Percentiles rank a stretch among this genome's conserved stretches.
Conservation (phyloP, 2,329 filamentous ascomycete genomes). For the Phaeoacremonium minimum region DNA sequence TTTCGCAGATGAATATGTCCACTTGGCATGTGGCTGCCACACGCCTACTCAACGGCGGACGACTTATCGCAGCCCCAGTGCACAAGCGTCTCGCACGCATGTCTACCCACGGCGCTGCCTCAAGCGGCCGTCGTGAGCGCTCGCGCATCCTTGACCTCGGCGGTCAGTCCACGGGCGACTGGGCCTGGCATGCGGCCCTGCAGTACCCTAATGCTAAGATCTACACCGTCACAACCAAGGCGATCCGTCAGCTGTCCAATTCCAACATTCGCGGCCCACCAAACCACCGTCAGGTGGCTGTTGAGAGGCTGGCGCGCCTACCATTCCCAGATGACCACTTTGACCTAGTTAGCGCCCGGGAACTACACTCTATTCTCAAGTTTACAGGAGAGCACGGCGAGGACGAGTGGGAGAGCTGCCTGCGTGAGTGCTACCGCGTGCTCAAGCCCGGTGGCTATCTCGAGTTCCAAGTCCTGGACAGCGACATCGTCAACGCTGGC, state of each 20-base stretch:
- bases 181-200: conserved; percentile 90
- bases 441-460: conserved; percentile 91
- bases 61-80: conserved; percentile 59
- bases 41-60: conserved; percentile 60
- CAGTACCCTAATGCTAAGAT: conserved; percentile 83
- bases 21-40: conserved; percentile 59
- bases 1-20: conserved; percentile 62
- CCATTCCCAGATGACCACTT: conserved; percentile 86
- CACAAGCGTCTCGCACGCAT: conserved; percentile 56
- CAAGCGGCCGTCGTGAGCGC: conserved; percentile 41
- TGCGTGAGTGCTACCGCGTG: conserved; percentile 83
- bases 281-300: conserved; percentile 82
- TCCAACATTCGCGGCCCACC: conserved; percentile 74
- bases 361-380: conserved; percentile 81
- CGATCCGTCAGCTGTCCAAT: conserved; percentile 66
- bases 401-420: conserved; percentile 85
- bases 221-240: conserved; percentile 79
- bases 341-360: conserved; percentile 85
- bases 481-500: conserved; percentile 82
- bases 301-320: conserved; percentile 71
- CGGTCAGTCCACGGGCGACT: conserved; percentile 80
- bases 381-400: conserved; percentile 60
- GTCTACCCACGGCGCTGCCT: conserved; percentile 41
- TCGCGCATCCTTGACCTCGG: conserved; percentile 80
- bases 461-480: conserved; percentile 86